Percentiles rank a stretch among this genome's conserved stretches.
These are phyloP conservation scores for Tephrocybe sp. DNA, from an alignment of 768 basidiomycete genomes.

Conservation along the genomic window DNA sequence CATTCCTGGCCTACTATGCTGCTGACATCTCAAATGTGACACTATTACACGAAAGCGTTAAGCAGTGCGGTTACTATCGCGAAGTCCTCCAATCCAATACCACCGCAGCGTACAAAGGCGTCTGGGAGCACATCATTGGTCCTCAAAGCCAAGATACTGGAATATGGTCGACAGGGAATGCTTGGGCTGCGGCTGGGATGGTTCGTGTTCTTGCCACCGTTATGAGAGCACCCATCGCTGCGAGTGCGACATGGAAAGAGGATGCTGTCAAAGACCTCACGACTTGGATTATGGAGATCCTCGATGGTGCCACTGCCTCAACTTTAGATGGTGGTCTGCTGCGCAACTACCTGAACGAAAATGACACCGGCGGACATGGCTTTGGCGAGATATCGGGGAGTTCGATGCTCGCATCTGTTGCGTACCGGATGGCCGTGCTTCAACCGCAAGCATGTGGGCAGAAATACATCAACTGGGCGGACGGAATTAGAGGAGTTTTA, in stretches of 20 bases:
- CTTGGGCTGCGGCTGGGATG: slow-evolving; percentile 73
- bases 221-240: slow-evolving; percentile 36
- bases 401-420: slow-evolving; percentile 36
- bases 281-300: slow-evolving; percentile 40
- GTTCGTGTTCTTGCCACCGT: slow-evolving; percentile 54
- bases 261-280: slow-evolving; percentile 23
- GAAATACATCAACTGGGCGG: slow-evolving; percentile 37
- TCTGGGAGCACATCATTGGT: slow-evolving; percentile 48
- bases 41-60: slow-evolving; percentile 35
- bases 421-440: slow-evolving; percentile 41
- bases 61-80: slow-evolving; percentile 39
- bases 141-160: slow-evolving; percentile 37
- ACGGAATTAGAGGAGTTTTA: slow-evolving; percentile 25
- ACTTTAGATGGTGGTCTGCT: slow-evolving; percentile 34
- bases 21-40: slow-evolving; percentile 35
- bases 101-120: slow-evolving; percentile 22
- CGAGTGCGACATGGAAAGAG: slow-evolving; percentile 18
- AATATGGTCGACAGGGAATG: slow-evolving; percentile 59
- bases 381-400: slow-evolving; percentile 48
- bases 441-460: slow-evolving; percentile 27
- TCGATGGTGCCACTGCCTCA: slow-evolving; percentile 39
- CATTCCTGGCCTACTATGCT: slow-evolving; percentile 49
- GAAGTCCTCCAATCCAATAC: slow-evolving; percentile 33
- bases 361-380: slow-evolving; percentile 24
- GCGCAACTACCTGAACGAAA: slow-evolving; percentile 41